Base-by-base conservation (phyloP, 495 filamentous ascomycete genomes). In the Hypoxylon crocopeplum region DNA sequence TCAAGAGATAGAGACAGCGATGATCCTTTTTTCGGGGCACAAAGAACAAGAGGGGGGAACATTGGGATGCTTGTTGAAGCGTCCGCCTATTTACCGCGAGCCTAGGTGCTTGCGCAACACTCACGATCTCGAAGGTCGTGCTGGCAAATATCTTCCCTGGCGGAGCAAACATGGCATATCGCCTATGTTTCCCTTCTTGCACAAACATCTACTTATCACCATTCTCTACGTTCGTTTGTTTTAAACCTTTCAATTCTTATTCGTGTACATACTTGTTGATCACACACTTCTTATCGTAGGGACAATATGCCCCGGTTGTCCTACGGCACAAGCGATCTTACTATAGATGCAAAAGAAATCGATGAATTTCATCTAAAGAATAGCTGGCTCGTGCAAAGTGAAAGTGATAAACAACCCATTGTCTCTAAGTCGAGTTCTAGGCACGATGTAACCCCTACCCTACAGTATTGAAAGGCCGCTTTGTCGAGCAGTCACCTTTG, bases 41-140 rank as follows among this genome's bases (percentile, higher is more conserved):
- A 48, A 25, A 30, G 25, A 42, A 42, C 29, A 49, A 48, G 39
- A 58, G 21, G 46, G 19, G 27, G 38, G 46, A 36, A 29, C 17
- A 19, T 30, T 21, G 37, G 19, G 22, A 25, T 32, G 33, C 52
- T 41, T 48, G 20, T 58, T 25, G 25, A 47, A 48, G 38, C 48
- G 17, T 51, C 55, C 55, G 61, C 55, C 38, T 22, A 48, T 27
- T 57, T 46, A 30, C 38, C 42, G 61, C 61, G 55, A 64, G 61
- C 61, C 55, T 44, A 59, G 55, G 36, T 59, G 55, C 61, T 64
- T 51, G 61, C 55, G 49, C 49, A 46, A 64, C 46, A 33, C 44
- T 59, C 61, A 51, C 55, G 61, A 55, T 48, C 61, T 59, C 45
- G 55, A 59, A 7, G 55, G 55, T 34, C 61, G 61, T 59, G 61